Conservation (phyloP, 768 basidiomycete genomes). For the Chalciporus sphaerocephalus region DNA sequence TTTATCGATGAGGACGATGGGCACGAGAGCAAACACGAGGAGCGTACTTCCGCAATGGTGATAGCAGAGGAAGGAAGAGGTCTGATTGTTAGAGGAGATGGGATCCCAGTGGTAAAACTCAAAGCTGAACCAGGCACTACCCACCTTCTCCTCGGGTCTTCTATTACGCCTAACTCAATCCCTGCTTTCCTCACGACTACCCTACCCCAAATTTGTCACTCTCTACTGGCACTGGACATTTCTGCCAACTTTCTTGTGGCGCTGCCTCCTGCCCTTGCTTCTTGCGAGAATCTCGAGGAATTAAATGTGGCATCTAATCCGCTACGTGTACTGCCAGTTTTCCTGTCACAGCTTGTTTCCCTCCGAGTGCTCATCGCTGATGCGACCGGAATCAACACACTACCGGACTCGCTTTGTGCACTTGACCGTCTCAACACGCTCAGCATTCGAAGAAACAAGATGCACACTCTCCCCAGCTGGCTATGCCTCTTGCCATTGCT, state of each 20-base stretch:
- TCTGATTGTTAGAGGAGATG: slow-evolving; percentile 73
- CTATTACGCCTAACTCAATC: slow-evolving; percentile 70
- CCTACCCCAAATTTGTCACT: slow-evolving; percentile 68
- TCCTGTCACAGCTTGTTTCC: slow-evolving; percentile 69
- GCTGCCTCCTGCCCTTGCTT: slow-evolving; percentile 77
- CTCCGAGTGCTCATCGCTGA: slow-evolving; percentile 93
- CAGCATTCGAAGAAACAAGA: slow-evolving; percentile 83
- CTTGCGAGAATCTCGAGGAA: slow-evolving; percentile 83
- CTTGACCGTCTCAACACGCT: slow-evolving; percentile 84
- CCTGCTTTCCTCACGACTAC: slow-evolving; percentile 66
- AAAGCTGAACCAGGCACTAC: slow-evolving; percentile 80
- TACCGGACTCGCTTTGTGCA: slow-evolving; percentile 70
- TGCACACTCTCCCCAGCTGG: slow-evolving; percentile 91
- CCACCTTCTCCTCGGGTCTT: slow-evolving; percentile 86
- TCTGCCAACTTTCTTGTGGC: slow-evolving; percentile 83
- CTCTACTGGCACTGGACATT: slow-evolving; percentile 89
- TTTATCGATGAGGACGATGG: slow-evolving; percentile 50
- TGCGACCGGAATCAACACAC: slow-evolving; percentile 70
- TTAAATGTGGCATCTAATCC: slow-evolving; percentile 91
- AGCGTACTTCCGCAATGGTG: slow-evolving; percentile 71
- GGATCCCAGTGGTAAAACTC: slow-evolving; percentile 54
- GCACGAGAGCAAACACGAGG: slow-evolving; percentile 52
- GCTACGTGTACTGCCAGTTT: slow-evolving; percentile 85
- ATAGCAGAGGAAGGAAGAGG: slow-evolving; percentile 82
- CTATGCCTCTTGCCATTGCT: slow-evolving; percentile 81